Evolutionary conservation across 441 rosid species (phyloP), one percentile per base, ranked within the genome.

Genomic region (Eutrema salsugineum): DNA sequence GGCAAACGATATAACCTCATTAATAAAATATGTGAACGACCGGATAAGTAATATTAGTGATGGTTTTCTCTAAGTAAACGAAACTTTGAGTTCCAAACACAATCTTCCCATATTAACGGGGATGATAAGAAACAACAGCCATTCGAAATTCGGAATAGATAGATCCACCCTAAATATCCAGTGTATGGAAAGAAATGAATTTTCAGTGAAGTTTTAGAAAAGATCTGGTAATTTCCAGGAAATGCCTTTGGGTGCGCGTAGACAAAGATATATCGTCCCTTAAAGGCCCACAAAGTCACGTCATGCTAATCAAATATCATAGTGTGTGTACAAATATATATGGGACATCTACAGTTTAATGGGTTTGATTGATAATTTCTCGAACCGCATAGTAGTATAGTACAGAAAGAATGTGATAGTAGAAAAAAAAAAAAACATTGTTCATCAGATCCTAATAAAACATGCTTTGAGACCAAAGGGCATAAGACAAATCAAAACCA

Each of bases 151-250:
- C 0, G 42, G 53, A 20, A 30, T 28, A 44, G 5, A 19, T 42
- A 9, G 15, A 57, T 57, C 22, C 8, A 33, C 3, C 36, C 14
- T 35, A 33, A 43, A 32, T 68, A 33, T n/a, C n/a, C n/a, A n/a
- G n/a, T n/a, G n/a, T n/a, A n/a, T n/a, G 6, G 46, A 20, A 44
- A 33, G 6, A 1, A 8, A n/a, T 0, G 11, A 43, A 51, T 33
- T 11, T 15, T 35, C 6, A 8, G 12, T 39, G 15, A 36, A 4
- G 6, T 43, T 27, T 42, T 22, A 11, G 66, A 48, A 57, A 56
- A 11, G 8, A 20, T 20, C 3, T 10, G 62, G 67, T 66, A 73
- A 40, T 58, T 73, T 66, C 77, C 47, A 58, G 33, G 67, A 73
- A 73, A 73, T 5, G 42, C 12, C 58, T 49, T 28, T 48, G 39